Evolutionary conservation across 495 filamentous ascomycete genomes (phyloP), one percentile per base, ranked within the genome.

Genomic region (Penicillium canariense): DNA sequence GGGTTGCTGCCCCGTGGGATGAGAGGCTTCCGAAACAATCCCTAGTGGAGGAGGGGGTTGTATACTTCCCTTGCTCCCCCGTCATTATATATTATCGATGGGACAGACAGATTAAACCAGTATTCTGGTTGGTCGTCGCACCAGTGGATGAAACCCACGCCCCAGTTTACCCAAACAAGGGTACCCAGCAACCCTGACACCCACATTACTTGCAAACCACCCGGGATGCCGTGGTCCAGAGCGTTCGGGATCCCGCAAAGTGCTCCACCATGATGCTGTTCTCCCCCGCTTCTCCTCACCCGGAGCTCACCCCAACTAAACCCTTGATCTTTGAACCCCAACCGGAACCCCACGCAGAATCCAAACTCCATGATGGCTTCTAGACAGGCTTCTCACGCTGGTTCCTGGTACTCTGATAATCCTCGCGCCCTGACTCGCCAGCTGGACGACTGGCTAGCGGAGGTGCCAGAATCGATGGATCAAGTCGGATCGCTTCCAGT

Each of bases 351-450:
- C n/a, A 46, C 18, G 27, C 20, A 34, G 31, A 31, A 34, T n/a
- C n/a, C 14, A 27, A 31, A 17, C 4, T 17, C 26, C 31, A 68
- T 30, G 32, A 87, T 88, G 84, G 52, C 78, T 17, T 81, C 80
- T 47, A 81, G 93, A 62, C 72, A 78, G 52, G 88, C 93, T 28
- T 77, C 68, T 59, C 86, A 89, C 61, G 84, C 86, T 55, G 88
- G 88, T 31, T 90, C 89, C 30, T 99, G 95, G 94, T 99, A 99
- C 72, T 81, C 85, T 9, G 80, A 77, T 32, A 72, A 79, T 66
- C 68, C 77, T 25, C 63, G 63, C 2, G 73, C 71, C 43, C 81
- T 99, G 39, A 82, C 81, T 2, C 67, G 66, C 10, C 81, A 96
- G 74, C 85, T 99, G 15, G 87, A 96, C 54, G 69, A 73, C 36